Evolutionary conservation across 2,329 filamentous ascomycete genomes (phyloP), one percentile per base, ranked within the genome.

Genomic region (Verticillium nonalfalfae): DNA sequence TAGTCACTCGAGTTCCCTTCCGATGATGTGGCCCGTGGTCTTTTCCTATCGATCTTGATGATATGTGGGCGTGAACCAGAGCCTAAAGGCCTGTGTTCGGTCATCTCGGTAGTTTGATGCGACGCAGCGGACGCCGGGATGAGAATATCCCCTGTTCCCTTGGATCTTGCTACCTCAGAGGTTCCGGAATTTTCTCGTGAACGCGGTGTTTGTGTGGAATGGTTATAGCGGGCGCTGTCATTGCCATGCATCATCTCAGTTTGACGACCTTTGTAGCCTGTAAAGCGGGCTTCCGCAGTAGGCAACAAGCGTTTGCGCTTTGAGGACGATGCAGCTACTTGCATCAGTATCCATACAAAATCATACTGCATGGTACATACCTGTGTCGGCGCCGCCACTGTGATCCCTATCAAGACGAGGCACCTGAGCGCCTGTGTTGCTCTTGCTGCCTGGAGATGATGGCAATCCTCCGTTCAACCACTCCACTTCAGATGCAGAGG

Each of bases 271-370:
- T 38, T 57, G 36, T 3, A 39, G 56, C 56, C 35, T 26, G 56
- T 26, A 2, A 21, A 34, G 26, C 31, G 11, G 33, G 54, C 10
- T 34, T 18, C 31, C 10, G 18, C 15, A 6, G 1, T 61, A 6
- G 26, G 21, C 10, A 56, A 13, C 9, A 57, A 39, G 11, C 58
- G 63, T 35, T 64, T 64, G 26, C 56, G 61, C 13, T 35, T 45
- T 34, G 21, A 10, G 31, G 26, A 31, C 34, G 18, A 9, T 18
- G 33, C 60, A 56, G 45, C 61, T 61, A 18, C 6, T 5, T 18
- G 21, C 7, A 7, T 50, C 45, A 50, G 45, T 13, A 21, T 26
- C 26, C 3, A 26, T 26, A 3, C 3, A 26, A 26, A 26, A 26
- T 26, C n/a, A n/a, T 50, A n/a, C n/a, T 26, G 9, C 18, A 50